These are phyloP conservation scores for Parietaria judaica DNA, from an alignment of 306 rosid species.

Conservation along the genomic window DNA sequence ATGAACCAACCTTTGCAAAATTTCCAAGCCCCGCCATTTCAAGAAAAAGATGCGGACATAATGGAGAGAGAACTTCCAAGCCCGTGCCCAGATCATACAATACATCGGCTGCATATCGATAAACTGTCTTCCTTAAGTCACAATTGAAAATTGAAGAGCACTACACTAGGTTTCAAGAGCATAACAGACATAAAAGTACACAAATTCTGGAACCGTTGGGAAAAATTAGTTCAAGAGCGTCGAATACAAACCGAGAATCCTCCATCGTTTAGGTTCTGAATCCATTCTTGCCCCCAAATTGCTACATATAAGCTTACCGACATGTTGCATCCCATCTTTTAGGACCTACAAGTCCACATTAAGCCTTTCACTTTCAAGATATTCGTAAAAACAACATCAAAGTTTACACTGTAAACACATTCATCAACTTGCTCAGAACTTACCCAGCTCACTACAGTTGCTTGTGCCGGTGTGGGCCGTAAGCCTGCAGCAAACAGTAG, in stretches of 20 bases:
- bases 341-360: constrained; percentile 44
- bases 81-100: constrained; percentile 87
- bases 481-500: constrained; percentile 98
- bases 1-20: constrained; percentile 62
- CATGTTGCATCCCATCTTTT: constrained; percentile 97
- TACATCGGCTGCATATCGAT: constrained; percentile 68
- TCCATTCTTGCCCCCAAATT: constrained; percentile 98
- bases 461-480: constrained; percentile 93
- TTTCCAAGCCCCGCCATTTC: constrained; percentile 94
- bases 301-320: constrained; percentile 83
- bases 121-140: not conserved
- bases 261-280: constrained; percentile 92
- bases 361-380: not conserved
- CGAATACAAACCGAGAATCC: constrained; percentile 62
- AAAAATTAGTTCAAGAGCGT: not conserved
- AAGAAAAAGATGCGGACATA: constrained; percentile 93
- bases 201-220: not conserved
- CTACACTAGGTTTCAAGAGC: not conserved
- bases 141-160: constrained; percentile 11
- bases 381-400: not conserved
- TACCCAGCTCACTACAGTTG: constrained; percentile 99
- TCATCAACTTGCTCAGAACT: constrained; percentile 25
- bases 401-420: not conserved
- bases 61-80: constrained; percentile 92
- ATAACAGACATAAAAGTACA: no score